A percentile compares a stretch with the other conserved stretches of the same genome.
phyloP scores from a whole-genome alignment of 2,329 filamentous ascomycete genomes.

The Calonectria pseudoreteaudii region DNA sequence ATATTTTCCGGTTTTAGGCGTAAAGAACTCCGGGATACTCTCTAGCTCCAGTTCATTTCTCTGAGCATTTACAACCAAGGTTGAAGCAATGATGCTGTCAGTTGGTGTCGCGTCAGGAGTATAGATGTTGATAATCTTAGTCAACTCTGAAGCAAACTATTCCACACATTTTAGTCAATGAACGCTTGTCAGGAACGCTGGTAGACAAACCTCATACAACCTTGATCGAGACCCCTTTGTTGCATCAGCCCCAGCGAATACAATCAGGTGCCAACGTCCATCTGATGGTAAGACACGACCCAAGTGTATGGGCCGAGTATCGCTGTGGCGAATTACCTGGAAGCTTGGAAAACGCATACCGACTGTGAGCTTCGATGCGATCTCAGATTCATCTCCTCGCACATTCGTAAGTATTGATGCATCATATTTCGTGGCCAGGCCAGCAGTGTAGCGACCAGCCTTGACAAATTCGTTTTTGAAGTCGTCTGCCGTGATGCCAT shows the following conservation, averaged over 20 bases:
- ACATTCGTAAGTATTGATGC: conserved; percentile 15
- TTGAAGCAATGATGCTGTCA: background rate
- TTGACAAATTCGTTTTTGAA: conserved; percentile 24
- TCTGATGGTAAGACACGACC: conserved; percentile 25
- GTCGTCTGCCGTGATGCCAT: conserved; percentile 23
- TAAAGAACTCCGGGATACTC: background rate
- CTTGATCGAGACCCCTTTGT: background rate
- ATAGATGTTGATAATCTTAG: background rate
- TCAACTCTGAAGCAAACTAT: background rate
- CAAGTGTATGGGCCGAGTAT: conserved; percentile 35
- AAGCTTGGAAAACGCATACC: conserved; percentile 39
- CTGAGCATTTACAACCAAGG: background rate
- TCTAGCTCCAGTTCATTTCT: background rate
- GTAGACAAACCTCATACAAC: background rate
- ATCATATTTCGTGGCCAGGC: conserved; percentile 27
- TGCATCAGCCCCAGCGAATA: conserved; percentile 19
- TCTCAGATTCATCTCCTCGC: background rate
- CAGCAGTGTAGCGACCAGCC: conserved; percentile 35
- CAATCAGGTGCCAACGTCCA: conserved; percentile 36
- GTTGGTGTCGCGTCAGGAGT: background rate
- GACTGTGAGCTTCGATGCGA: conserved; percentile 11
- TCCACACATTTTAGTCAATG: background rate
- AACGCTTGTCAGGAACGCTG: background rate
- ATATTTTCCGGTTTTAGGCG: conserved; percentile 1
- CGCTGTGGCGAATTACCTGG: conserved; percentile 28